phyloP scores from a whole-genome alignment of 176 grass and related monocot genomes.

The Themeda triandra region DNA sequence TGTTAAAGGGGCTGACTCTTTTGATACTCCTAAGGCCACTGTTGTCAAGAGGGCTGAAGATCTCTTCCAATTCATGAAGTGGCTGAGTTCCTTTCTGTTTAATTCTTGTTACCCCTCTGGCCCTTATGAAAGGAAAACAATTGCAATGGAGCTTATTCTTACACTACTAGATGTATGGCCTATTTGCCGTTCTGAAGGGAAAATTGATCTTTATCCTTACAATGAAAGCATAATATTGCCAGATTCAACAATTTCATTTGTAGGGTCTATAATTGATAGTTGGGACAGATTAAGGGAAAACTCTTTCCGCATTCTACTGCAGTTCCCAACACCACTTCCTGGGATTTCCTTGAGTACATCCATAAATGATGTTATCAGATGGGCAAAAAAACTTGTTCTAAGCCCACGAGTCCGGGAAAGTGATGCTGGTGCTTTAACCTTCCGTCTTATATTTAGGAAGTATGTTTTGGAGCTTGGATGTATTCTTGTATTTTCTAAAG shows the following conservation, averaged over 20 bases:
- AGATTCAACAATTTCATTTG: constrained; percentile 90
- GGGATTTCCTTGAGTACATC: constrained; percentile 70
- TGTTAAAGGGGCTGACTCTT: constrained; percentile 23
- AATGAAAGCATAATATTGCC: constrained; percentile 68
- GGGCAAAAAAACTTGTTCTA: constrained; percentile 80
- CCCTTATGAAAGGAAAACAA: constrained; percentile 98
- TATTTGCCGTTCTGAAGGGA: constrained; percentile 59
- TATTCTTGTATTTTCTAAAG: constrained; percentile 59
- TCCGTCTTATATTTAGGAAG: constrained; percentile 93
- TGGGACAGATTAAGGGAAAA: constrained; percentile 90
- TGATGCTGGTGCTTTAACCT: constrained; percentile 92
- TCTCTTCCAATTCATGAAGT: constrained; percentile 92
- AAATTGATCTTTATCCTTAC: constrained; percentile 66
- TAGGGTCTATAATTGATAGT: constrained; percentile 93
- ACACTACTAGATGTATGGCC: constrained; percentile 93
- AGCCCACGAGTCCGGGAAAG: constrained; percentile 97
- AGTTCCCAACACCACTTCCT: constrained; percentile 96
- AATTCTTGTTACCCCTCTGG: constrained; percentile 95
- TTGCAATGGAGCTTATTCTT: constrained; percentile 98
- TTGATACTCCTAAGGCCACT: constrained; percentile 30
- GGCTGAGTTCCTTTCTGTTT: constrained; percentile 88
- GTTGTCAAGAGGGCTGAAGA: constrained; percentile 50
- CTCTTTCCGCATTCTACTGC: constrained; percentile 85
- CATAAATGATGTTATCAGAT: constrained; percentile 60
- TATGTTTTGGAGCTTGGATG: constrained; percentile 88